Evolutionary conservation across 768 basidiomycete species (phyloP).

Genomic region (Phylloporus sp.): DNA sequence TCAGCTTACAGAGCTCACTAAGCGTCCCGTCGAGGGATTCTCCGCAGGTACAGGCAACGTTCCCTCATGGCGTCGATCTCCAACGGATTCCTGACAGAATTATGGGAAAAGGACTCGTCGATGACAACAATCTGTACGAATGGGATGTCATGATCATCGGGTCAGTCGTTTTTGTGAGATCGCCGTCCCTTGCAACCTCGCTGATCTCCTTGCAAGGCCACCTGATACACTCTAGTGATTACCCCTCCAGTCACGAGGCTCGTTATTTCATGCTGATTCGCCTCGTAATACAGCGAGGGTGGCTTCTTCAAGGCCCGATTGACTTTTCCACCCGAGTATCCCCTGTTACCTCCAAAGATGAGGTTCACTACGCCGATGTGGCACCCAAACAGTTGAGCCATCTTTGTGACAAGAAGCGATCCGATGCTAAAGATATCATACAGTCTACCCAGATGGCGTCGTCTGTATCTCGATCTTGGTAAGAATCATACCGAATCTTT

Average conservation of each 20-base stretch:
- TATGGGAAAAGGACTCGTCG: slow-evolving; percentile 69
- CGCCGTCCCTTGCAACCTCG: slow-evolving; percentile 6
- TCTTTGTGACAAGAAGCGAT: background rate
- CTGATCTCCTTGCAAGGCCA: slow-evolving; percentile 49
- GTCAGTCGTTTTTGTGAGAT: slow-evolving; percentile 40
- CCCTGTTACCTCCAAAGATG: slow-evolving; percentile 92
- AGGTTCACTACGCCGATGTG: slow-evolving; percentile 92
- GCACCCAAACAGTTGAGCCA: slow-evolving; percentile 89
- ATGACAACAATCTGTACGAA: slow-evolving; percentile 91
- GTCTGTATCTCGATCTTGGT: slow-evolving; percentile 97
- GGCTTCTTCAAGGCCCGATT: slow-evolving; percentile 92
- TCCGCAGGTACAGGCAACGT: slow-evolving; percentile 65
- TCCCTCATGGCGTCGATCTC: slow-evolving; percentile 26
- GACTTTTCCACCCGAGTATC: slow-evolving; percentile 87
- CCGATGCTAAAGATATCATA: background rate
- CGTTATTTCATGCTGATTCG: slow-evolving; percentile 1
- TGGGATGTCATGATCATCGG: slow-evolving; percentile 97
- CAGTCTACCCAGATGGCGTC: slow-evolving; percentile 88
- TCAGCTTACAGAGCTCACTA: slow-evolving; percentile 81
- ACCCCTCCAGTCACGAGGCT: background rate
- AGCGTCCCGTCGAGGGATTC: slow-evolving; percentile 93
- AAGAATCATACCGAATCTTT: slow-evolving; percentile 19
- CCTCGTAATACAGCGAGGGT: slow-evolving; percentile 64
- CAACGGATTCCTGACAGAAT: slow-evolving; percentile 32
- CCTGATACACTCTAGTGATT: slow-evolving; percentile 88